Evolutionary conservation across 345 rosid species (phyloP), one percentile per base, ranked within the genome.

Genomic region (Populus deltoides): DNA sequence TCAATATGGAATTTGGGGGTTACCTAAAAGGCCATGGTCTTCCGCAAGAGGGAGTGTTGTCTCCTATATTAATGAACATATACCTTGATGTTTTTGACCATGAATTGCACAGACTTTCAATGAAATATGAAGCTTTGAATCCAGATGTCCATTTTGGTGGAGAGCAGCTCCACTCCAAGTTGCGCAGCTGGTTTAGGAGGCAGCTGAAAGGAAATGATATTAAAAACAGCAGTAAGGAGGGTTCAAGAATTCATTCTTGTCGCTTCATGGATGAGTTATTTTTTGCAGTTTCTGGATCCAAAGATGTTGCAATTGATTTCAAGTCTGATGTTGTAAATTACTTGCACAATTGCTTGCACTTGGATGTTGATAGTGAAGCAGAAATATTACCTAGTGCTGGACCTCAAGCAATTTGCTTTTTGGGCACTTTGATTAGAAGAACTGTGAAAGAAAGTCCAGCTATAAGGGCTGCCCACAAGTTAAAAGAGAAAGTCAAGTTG

Each of bases 11-110:
- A 86, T 94, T 94, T 88, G 98, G 97, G 36, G 92, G 94, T 62
- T 94, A 90, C 79, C 91, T 94, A 33, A 94, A 94, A 86, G 95
- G 97, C 45, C 95, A 94, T 77, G 97, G 98, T 80, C 97, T 94
- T 80, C 98, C 98, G 29, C 98, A 94, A 76, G 97, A 94, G 88
- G 98, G 98, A 72, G 81, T 90, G 59, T 69, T 94, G 83, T 94
- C 90, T 70, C 92, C 97, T 66, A 84, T 94, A 66, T 81, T 94
- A 76, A 88, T 92, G 83, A 94, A 92, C 82, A 88, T 94, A 77
- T 93, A 94, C 84, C 95, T 94, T 63, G 92, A 90, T 82, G 79
- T 72, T 29, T 82, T 92, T 70, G 98, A 94, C 83, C 86, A 55
- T 27, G 98, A 94, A 77, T 84, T 89, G 82, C 89, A 85, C 74